Percentiles rank a stretch among this genome's conserved stretches.
Conservation (phyloP, 1,284 basidiomycete genomes). For the Cutaneotrichosporon curvatum region DNA sequence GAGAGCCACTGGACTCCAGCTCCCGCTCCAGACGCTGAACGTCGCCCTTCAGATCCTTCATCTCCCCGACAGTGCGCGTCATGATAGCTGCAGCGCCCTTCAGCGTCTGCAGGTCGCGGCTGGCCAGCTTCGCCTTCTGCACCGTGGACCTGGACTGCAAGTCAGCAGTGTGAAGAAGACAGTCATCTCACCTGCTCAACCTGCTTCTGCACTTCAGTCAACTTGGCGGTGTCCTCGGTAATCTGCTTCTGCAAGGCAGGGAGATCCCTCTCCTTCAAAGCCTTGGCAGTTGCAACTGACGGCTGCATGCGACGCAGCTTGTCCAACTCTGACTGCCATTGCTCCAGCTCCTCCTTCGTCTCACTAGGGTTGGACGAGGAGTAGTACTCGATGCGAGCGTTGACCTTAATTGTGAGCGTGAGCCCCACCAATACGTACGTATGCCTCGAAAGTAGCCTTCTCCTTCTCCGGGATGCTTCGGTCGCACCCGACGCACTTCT, state of each 20-base stretch:
- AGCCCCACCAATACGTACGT: constrained; percentile 46
- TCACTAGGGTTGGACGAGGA: constrained; percentile 35
- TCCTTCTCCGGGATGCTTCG: constrained; percentile 62
- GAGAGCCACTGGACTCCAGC: constrained; percentile 62
- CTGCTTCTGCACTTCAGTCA: constrained; percentile 52
- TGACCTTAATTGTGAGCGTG: constrained; percentile 46
- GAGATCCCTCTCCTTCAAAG: constrained; percentile 57
- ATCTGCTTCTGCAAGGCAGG: constrained; percentile 63
- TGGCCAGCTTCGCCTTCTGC: constrained; percentile 34
- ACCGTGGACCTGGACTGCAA: constrained; percentile 28
- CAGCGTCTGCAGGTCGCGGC: constrained; percentile 58
- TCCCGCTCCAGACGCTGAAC: constrained; percentile 62
- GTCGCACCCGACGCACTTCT: constrained; percentile 69
- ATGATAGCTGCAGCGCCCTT: constrained; percentile 62
- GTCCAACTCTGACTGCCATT: constrained; percentile 59
- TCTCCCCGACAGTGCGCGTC: constrained; percentile 58
- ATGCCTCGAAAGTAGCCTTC: constrained; percentile 58
- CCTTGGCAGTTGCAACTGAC: constrained; percentile 41
- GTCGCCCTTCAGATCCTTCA: constrained; percentile 59
- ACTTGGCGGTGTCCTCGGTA: constrained; percentile 52
- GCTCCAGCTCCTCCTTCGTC: constrained; percentile 51
- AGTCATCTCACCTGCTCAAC: constrained; percentile 51
- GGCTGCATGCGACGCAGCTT: constrained; percentile 57
- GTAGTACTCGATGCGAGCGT: constrained; percentile 34
- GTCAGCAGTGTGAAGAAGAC: background rate